Percentiles rank a stretch among this genome's conserved stretches.
phyloP scores from a whole-genome alignment of 805 yeast genomes.

The Teunomyces barrocoloradensis region DNA sequence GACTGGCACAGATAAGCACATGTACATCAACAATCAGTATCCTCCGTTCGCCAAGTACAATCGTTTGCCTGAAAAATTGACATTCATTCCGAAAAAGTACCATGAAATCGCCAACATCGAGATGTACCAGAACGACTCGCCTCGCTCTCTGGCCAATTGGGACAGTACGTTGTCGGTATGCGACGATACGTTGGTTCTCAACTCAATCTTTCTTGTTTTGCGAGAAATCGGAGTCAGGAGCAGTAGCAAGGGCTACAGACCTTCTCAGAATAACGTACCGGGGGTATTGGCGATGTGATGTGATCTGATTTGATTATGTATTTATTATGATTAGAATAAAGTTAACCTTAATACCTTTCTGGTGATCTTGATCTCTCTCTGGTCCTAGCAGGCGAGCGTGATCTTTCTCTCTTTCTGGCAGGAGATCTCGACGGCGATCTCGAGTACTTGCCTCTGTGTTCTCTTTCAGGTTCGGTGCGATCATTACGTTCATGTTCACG shows the following conservation, averaged over 20 bases:
- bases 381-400: conserved; percentile 9
- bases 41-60: conserved; percentile 40
- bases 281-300: background rate
- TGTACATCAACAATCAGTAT: conserved; percentile 25
- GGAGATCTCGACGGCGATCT: conserved; percentile 35
- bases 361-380: conserved; percentile 15
- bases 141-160: conserved; percentile 7
- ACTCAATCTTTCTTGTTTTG: conserved; percentile 28
- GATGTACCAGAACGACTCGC: conserved; percentile 29
- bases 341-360: conserved; percentile 17
- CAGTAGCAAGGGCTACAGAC: conserved; percentile 14
- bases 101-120: conserved; percentile 35
- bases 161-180: conserved; percentile 33
- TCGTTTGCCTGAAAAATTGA: conserved; percentile 11
- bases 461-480: background rate
- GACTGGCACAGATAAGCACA: conserved; percentile 7
- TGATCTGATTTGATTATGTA: background rate
- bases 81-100: conserved; percentile 31
- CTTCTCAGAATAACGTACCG: background rate
- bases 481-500: conserved; percentile 7
- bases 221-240: conserved; percentile 31
- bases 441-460: conserved; percentile 31
- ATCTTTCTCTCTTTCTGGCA: conserved; percentile 16
- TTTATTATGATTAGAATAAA: background rate
- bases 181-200: conserved; percentile 30